Base-by-base conservation (phyloP, 345 rosid genomes). In the Salix exigua region DNA sequence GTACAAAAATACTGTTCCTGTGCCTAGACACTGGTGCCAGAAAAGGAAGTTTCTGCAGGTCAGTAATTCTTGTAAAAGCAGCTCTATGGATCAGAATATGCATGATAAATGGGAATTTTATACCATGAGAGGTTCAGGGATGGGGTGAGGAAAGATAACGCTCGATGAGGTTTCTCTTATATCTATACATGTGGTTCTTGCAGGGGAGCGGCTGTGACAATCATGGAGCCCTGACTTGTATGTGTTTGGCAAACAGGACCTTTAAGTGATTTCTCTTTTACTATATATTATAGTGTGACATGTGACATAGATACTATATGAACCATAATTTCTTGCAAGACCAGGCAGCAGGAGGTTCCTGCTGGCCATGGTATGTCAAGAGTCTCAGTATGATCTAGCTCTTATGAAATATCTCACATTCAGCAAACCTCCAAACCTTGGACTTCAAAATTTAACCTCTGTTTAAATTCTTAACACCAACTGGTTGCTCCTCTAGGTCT, bases 11-110 rank as follows among this genome's bases (percentile, higher is more conserved):
- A 88, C 96, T 70, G 99, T 96, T 76, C 98, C 98, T 38, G 99
- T 96, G 50, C 99, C 99, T 23, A 92, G 99, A 79, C 99, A 96
- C 77, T 96, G 99, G 99, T 92, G 92, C 77, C 99, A 96, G 88
- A 96, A 96, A 81, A 88, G 99, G 80, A 96, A 96, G 83, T 96
- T 90, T 84, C 85, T 96, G 89, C 99, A 94, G 99, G 99, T 96
- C 87, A 83, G 95, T 87, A 33, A 50, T 53, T 7, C 53, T 37
- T 37, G 8, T 26, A 38, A 80, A 76, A 69, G 62, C 44, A 78
- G 35, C 71, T 28, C 66, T 79, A 76, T 80, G 72, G 77, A 37
- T 50, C 63, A 74, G 67, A 75, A 42, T 82, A 79, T 88, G 86
- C 86, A 83, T 85, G 86, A 78, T 68, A 83, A 82, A 76, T 82